phyloP scores from a whole-genome alignment of 805 yeast species.

The Starmerella floricola region DNA sequence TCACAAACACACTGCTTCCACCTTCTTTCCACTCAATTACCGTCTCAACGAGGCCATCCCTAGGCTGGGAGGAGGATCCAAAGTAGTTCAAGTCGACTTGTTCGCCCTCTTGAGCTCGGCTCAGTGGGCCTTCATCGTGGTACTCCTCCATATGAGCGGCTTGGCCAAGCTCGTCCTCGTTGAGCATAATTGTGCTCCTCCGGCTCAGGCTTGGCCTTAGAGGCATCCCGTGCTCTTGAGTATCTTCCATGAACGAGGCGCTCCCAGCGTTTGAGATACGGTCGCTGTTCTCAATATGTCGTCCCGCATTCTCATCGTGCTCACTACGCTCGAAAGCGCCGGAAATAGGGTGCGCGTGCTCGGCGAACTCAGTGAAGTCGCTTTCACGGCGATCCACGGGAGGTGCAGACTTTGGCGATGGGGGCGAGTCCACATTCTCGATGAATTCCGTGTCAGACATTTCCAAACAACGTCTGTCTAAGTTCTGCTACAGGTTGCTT shows the following conservation, averaged over 20 bases:
- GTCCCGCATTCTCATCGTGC: slow-evolving; percentile 6
- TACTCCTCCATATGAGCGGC: slow-evolving; percentile 9
- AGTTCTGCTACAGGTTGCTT: too few species aligned
- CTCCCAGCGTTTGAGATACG: too few species aligned
- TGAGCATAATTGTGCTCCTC: slow-evolving; percentile 21
- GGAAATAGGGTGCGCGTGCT: slow-evolving; percentile 5
- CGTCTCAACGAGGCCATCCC: slow-evolving; percentile 22
- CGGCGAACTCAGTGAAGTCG: slow-evolving; percentile 5
- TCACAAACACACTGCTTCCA: slow-evolving; percentile 88
- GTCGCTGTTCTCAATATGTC: too few species aligned
- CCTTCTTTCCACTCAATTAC: slow-evolving; percentile 73
- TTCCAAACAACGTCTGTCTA: neutral
- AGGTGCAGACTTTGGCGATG: slow-evolving; percentile 2
- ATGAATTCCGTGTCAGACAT: slow-evolving; percentile 3
- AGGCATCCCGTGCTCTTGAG: slow-evolving; percentile 1
- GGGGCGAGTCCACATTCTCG: slow-evolving; percentile 4
- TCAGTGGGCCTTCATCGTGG: slow-evolving; percentile 19
- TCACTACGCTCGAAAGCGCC: slow-evolving; percentile 3
- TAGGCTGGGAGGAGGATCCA: slow-evolving; percentile 7
- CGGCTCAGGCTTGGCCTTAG: slow-evolving; percentile 16
- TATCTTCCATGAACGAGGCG: neutral
- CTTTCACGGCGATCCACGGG: neutral
- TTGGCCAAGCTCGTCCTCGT: slow-evolving; percentile 16
- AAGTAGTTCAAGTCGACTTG: slow-evolving; percentile 21
- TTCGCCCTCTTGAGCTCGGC: slow-evolving; percentile 26